Conservation (phyloP, 2,329 filamentous ascomycete species). For the Aschersonia sp. region DNA sequence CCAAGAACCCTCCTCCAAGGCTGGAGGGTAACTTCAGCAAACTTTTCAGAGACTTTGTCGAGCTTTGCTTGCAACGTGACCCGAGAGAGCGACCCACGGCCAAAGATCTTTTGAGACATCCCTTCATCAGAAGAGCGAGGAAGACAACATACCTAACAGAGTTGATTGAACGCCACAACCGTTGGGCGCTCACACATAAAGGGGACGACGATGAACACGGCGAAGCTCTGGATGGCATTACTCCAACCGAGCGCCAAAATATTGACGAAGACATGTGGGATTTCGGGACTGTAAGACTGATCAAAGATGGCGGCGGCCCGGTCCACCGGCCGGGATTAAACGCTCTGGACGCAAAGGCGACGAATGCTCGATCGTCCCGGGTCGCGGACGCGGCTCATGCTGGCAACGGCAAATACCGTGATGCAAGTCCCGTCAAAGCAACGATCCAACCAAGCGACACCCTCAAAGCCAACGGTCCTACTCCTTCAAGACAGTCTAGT, state of each 20-base stretch:
- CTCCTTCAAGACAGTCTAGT: conserved; percentile 41
- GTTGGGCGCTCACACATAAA: conserved; percentile 75
- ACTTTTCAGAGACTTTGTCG: conserved; percentile 72
- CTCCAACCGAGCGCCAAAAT: conserved; percentile 36
- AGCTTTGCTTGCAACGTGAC: conserved; percentile 75
- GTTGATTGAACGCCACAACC: conserved; percentile 77
- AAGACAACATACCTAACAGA: conserved; percentile 95
- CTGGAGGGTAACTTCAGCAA: conserved; percentile 72
- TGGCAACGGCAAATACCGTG: conserved; percentile 24
- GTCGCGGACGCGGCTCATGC: conserved; percentile 35
- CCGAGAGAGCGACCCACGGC: conserved; percentile 80
- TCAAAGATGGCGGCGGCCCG: conserved; percentile 48
- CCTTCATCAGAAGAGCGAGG: conserved; percentile 83
- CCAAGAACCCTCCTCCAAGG: conserved; percentile 78
- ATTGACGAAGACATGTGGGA: conserved; percentile 88
- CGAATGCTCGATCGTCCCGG: conserved; percentile 55
- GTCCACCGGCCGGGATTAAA: conserved; percentile 43
- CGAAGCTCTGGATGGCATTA: conserved; percentile 41
- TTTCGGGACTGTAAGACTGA: conserved; percentile 85
- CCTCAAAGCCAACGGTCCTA: conserved; percentile 34
- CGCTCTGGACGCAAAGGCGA: conserved; percentile 66
- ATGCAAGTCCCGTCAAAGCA: conserved; percentile 34
- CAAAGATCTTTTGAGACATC: conserved; percentile 74
- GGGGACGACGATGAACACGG: conserved; percentile 48
- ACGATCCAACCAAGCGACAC: conserved; percentile 36